These are phyloP conservation scores for Austroboletus festivus DNA, from an alignment of 768 basidiomycete species.

Conservation along the genomic window DNA sequence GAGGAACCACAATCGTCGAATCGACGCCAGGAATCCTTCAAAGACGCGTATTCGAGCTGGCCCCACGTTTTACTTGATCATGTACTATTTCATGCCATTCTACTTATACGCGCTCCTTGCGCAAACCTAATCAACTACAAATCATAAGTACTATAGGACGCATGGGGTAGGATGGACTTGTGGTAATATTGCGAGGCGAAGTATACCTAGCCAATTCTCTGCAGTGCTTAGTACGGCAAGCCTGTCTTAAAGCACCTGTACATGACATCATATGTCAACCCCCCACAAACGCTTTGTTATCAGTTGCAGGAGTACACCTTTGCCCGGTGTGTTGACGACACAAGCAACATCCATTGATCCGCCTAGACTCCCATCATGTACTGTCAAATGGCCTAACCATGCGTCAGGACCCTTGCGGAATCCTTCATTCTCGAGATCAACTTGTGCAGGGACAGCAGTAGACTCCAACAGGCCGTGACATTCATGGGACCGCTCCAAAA, in stretches of 20 bases:
- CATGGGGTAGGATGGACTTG: no score
- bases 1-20: slow-evolving; percentile 93
- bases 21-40: no score
- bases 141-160: no score
- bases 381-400: slow-evolving; percentile 19
- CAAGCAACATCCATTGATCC: slow-evolving; percentile 41
- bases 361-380: slow-evolving; percentile 18
- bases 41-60: no score
- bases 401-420: slow-evolving; percentile 13
- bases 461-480: slow-evolving; percentile 44
- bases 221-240: no score
- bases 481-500: slow-evolving; percentile 39
- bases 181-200: no score
- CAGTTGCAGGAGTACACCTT: slow-evolving; percentile 43
- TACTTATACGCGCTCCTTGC: no score
- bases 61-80: no score
- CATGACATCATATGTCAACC: background rate
- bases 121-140: no score
- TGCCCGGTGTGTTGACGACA: slow-evolving; percentile 65
- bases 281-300: slow-evolving; percentile 60
- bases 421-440: slow-evolving; percentile 41
- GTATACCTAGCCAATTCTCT: no score
- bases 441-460: slow-evolving; percentile 50
- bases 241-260: background rate
- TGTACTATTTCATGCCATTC: no score